These are phyloP conservation scores for Paramecium sonneborni DNA, from an alignment of 73 alveolate species.

Conservation along the genomic window DNA sequence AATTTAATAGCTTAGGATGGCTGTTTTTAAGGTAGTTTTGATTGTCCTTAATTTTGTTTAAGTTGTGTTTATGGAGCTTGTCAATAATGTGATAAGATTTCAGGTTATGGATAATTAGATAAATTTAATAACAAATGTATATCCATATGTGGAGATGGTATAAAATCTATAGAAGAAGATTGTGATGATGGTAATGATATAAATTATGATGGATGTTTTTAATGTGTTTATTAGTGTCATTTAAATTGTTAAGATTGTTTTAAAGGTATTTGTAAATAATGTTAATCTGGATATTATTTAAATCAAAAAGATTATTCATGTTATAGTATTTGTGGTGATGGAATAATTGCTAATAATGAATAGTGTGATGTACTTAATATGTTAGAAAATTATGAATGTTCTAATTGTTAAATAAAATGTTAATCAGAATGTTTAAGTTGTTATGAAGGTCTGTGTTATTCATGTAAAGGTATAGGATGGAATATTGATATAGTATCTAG, in stretches of 20 bases:
- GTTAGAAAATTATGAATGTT: not conserved
- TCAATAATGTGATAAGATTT: too few species aligned
- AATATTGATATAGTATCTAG: too few species aligned
- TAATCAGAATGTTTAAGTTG: not conserved
- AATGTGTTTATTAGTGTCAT: not conserved
- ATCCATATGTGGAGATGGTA: not conserved
- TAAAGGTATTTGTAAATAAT: not conserved
- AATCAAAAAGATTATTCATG: not conserved
- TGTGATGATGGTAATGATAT: not conserved
- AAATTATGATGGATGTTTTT: not conserved
- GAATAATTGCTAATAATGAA: not conserved
- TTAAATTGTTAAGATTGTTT: not conserved
- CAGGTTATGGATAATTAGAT: too few species aligned
- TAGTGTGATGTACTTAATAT: not conserved
- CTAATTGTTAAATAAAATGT: not conserved
- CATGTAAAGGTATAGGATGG: too few species aligned
- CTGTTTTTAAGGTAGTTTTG: too few species aligned
- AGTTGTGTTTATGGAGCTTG: too few species aligned
- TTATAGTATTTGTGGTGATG: not conserved
- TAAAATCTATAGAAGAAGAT: not conserved
- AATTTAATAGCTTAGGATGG: constrained; percentile 50
- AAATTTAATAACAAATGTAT: not conserved
- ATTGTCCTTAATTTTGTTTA: too few species aligned
- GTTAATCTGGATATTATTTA: not conserved
- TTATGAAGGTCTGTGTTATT: not conserved